Percentiles rank a stretch among this genome's conserved stretches.
Conservation (phyloP, 495 filamentous ascomycete species). For the Penicillium atrosanguineum region DNA sequence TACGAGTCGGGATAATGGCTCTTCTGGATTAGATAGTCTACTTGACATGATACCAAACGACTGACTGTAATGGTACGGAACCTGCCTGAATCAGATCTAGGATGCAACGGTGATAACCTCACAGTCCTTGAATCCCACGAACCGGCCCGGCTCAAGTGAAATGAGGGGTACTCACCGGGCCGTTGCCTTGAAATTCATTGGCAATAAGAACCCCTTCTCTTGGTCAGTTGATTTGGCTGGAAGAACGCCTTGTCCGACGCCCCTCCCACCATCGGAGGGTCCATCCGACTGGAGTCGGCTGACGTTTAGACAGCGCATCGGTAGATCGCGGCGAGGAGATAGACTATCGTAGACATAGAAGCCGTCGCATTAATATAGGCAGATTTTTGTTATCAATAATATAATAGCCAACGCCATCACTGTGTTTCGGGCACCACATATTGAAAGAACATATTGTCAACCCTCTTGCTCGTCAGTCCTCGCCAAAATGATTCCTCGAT, state of each 20-base stretch:
- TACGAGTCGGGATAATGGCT: no score
- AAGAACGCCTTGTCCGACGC: constrained; percentile 3
- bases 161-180: background rate
- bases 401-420: background rate
- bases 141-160: constrained; percentile 3
- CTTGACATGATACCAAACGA: no score
- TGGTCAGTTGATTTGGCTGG: constrained; percentile 4
- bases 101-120: constrained; percentile 3
- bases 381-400: background rate
- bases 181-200: background rate
- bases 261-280: constrained; percentile 20
- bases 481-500: constrained; percentile 12
- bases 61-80: background rate
- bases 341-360: background rate
- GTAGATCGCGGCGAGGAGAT: background rate
- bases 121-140: background rate
- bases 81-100: background rate
- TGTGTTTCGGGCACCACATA: background rate
- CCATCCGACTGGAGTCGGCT: constrained; percentile 16
- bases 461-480: background rate
- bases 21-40: no score
- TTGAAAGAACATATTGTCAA: background rate
- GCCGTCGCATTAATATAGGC: background rate
- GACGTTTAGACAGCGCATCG: constrained; percentile 7
- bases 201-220: background rate